Conservation (phyloP, 495 filamentous ascomycete genomes). For the Aspergillus sclerotioniger region DNA sequence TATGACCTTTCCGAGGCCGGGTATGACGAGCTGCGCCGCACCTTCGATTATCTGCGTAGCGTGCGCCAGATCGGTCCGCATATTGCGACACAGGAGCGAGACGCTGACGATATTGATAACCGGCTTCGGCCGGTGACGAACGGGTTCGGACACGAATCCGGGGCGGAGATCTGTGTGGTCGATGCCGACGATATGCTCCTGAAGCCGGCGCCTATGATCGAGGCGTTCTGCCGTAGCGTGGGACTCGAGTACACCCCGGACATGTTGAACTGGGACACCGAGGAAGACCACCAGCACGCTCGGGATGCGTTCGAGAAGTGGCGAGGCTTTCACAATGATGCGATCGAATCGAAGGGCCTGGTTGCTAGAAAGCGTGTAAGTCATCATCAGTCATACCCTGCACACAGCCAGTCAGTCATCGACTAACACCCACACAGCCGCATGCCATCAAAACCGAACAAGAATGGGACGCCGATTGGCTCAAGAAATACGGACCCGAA, state of each 20-base stretch:
- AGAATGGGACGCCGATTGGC: slow-evolving; percentile 76
- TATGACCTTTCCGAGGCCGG: slow-evolving; percentile 87
- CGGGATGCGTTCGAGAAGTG: slow-evolving; percentile 85
- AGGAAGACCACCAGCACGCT: slow-evolving; percentile 62
- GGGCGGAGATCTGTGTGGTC: slow-evolving; percentile 74
- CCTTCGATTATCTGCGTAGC: slow-evolving; percentile 76
- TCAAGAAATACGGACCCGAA: slow-evolving; percentile 75
- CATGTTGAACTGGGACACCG: slow-evolving; percentile 83
- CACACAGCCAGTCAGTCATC: background rate
- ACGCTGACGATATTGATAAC: slow-evolving; percentile 27
- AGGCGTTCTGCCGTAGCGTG: slow-evolving; percentile 74
- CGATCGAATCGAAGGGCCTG: slow-evolving; percentile 72
- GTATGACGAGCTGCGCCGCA: slow-evolving; percentile 77
- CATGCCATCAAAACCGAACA: slow-evolving; percentile 61
- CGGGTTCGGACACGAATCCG: slow-evolving; percentile 14
- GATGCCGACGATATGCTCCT: slow-evolving; percentile 95
- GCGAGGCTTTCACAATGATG: slow-evolving; percentile 95
- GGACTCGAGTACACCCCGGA: slow-evolving; percentile 65
- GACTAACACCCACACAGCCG: slow-evolving; percentile 15
- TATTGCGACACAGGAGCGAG: slow-evolving; percentile 45
- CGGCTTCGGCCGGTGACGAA: slow-evolving; percentile 31
- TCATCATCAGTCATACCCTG: slow-evolving; percentile 14
- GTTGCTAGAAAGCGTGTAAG: slow-evolving; percentile 72
- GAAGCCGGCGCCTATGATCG: slow-evolving; percentile 67
- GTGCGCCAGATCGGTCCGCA: slow-evolving; percentile 62